Evolutionary conservation across 169 alveolate species (phyloP).

Genomic region (Plasmodium inui): DNA sequence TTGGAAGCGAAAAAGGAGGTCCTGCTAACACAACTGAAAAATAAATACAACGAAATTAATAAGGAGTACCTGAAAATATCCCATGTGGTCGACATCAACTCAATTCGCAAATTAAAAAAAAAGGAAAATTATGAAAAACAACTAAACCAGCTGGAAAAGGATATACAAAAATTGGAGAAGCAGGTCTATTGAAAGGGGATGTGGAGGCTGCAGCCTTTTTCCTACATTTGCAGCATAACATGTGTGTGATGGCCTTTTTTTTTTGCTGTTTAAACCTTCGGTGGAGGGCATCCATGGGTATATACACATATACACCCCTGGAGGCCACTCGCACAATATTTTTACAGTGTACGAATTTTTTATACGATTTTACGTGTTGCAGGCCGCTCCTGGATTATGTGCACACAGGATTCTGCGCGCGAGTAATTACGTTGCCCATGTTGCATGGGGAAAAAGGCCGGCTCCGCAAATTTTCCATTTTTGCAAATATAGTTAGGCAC

Average conservation of each 20-base stretch:
- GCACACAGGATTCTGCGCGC: not conserved
- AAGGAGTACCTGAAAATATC: conserved; percentile 73
- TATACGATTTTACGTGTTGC: not conserved
- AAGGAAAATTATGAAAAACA: conserved; percentile 72
- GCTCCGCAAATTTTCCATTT: not conserved
- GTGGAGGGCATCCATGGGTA: not conserved
- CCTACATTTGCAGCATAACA: not conserved
- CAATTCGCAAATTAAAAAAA: conserved; percentile 72
- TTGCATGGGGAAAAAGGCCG: not conserved
- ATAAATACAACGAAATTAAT: conserved; percentile 74
- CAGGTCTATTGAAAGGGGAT: conserved; percentile 7
- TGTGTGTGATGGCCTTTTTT: conserved; percentile 11
- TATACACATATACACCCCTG: not conserved
- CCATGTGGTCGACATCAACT: conserved; percentile 71
- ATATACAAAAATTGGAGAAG: conserved; percentile 63
- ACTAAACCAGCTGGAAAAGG: conserved; percentile 66
- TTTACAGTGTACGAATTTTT: not conserved
- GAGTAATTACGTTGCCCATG: not conserved
- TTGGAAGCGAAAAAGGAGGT: conserved; percentile 32
- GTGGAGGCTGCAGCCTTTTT: not conserved
- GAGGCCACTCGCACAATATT: not conserved
- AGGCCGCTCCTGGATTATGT: not conserved
- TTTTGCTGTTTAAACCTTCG: not conserved
- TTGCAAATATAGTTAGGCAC: not conserved
- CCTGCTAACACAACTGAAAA: conserved; percentile 45